phyloP scores from a whole-genome alignment of 2,329 filamentous ascomycete species.

The Thelonectria rubi region DNA sequence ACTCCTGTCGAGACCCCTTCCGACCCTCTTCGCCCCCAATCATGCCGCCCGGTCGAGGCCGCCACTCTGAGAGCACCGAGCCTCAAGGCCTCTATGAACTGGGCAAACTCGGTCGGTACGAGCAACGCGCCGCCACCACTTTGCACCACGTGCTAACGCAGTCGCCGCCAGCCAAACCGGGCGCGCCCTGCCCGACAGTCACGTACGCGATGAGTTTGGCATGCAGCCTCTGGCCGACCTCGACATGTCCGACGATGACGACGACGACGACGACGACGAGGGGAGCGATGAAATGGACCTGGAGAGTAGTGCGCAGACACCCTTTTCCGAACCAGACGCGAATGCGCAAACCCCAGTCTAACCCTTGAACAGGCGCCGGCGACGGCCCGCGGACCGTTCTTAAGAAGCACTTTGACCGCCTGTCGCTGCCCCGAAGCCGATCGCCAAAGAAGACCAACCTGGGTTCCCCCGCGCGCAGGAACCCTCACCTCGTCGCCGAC shows the following conservation, averaged over 20 bases:
- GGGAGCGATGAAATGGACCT: slow-evolving; percentile 64
- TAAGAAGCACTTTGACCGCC: slow-evolving; percentile 60
- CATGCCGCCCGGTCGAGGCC: slow-evolving; percentile 48
- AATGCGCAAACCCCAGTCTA: slow-evolving; percentile 27
- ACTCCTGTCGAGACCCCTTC: neutral
- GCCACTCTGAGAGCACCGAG: slow-evolving; percentile 44
- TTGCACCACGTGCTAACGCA: slow-evolving; percentile 15
- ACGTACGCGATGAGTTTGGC: slow-evolving; percentile 87
- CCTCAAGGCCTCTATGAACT: slow-evolving; percentile 48
- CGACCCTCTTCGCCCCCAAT: neutral
- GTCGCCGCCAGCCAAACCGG: slow-evolving; percentile 79
- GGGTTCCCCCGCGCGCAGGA: slow-evolving; percentile 68
- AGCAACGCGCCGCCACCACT: slow-evolving; percentile 1
- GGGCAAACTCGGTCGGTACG: slow-evolving; percentile 52
- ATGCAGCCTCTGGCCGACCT: slow-evolving; percentile 88
- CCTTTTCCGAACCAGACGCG: neutral
- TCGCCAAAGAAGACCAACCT: slow-evolving; percentile 73
- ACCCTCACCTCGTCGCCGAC: slow-evolving; percentile 63
- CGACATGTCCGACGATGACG: slow-evolving; percentile 81
- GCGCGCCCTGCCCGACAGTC: slow-evolving; percentile 79
- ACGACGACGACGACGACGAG: slow-evolving; percentile 33
- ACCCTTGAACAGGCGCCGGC: slow-evolving; percentile 55
- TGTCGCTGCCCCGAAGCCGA: slow-evolving; percentile 57
- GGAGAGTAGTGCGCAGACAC: slow-evolving; percentile 53
- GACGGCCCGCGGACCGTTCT: slow-evolving; percentile 64